Evolutionary conservation across 73 alveolate species (phyloP).

Genomic region (Uronychia setigera): DNA sequence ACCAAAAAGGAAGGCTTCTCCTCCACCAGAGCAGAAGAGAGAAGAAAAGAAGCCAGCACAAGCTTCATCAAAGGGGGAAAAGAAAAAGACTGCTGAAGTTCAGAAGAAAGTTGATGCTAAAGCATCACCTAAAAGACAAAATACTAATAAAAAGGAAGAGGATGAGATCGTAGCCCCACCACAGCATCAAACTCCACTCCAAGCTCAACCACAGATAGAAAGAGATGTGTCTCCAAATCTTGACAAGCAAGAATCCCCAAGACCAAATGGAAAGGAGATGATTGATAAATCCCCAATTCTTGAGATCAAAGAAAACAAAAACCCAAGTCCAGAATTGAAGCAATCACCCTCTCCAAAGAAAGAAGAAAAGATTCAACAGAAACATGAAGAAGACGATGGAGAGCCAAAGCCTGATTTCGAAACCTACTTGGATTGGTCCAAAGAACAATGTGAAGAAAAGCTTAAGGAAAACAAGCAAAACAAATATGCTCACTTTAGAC

Average conservation of each 20-base stretch:
- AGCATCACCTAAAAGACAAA: constrained; percentile 4
- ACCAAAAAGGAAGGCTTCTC: neutral
- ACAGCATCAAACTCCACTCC: neutral
- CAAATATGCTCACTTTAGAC: constrained; percentile 45
- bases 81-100: neutral
- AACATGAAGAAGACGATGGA: constrained; percentile 16
- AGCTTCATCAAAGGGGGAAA: neutral
- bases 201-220: constrained; percentile 1
- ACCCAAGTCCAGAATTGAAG: neutral
- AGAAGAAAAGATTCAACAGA: constrained; percentile 11
- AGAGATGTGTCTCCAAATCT: neutral
- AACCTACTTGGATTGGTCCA: constrained; percentile 41
- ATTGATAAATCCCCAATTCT: neutral
- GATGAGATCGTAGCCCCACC: constrained; percentile 8
- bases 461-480: constrained; percentile 20
- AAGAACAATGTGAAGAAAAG: constrained; percentile 45
- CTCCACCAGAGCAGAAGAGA: neutral
- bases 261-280: neutral
- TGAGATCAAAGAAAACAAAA: neutral
- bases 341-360: neutral
- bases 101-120: constrained; percentile 17
- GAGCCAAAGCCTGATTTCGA: constrained; percentile 10
- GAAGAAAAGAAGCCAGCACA: constrained; percentile 3
- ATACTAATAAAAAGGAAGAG: constrained; percentile 3
- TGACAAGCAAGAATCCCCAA: neutral